These are phyloP conservation scores for Fusarium redolens DNA, from an alignment of 2,329 filamentous ascomycete species.

Conservation along the genomic window DNA sequence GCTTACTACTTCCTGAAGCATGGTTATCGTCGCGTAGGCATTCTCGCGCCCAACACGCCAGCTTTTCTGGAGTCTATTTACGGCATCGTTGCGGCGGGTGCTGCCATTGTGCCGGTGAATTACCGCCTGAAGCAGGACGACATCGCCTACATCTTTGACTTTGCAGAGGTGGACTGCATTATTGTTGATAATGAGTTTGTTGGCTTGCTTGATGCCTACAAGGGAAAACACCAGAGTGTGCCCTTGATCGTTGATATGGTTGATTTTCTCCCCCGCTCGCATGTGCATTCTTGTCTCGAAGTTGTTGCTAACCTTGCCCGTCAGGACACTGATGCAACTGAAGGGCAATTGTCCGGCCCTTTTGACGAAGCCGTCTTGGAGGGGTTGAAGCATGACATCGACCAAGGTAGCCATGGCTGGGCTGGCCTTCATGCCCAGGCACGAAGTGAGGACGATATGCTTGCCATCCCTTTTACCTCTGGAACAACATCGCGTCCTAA, in stretches of 20 bases:
- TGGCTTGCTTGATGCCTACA: slow-evolving; percentile 75
- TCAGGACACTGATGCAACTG: slow-evolving; percentile 81
- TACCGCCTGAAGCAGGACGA: slow-evolving; percentile 82
- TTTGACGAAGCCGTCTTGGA: slow-evolving; percentile 88
- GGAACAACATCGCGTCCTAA: slow-evolving; percentile 94
- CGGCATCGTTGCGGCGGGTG: slow-evolving; percentile 84
- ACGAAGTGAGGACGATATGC: slow-evolving; percentile 79
- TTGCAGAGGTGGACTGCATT: slow-evolving; percentile 86
- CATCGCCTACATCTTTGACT: slow-evolving; percentile 89
- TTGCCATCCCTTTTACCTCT: slow-evolving; percentile 93
- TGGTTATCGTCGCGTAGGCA: slow-evolving; percentile 80
- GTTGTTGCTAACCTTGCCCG: slow-evolving; percentile 15
- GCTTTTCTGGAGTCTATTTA: slow-evolving; percentile 93
- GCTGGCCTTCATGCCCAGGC: slow-evolving; percentile 76
- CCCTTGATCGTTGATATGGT: slow-evolving; percentile 79
- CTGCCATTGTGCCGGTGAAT: slow-evolving; percentile 76
- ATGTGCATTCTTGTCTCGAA: neutral
- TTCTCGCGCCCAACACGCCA: slow-evolving; percentile 92
- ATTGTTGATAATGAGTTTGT: slow-evolving; percentile 87
- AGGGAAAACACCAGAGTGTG: slow-evolving; percentile 68
- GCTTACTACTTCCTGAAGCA: slow-evolving; percentile 88
- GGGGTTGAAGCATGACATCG: slow-evolving; percentile 77
- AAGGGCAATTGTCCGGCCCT: slow-evolving; percentile 78
- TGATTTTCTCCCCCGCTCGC: slow-evolving; percentile 33
- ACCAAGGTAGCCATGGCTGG: slow-evolving; percentile 79